Conservation (phyloP, 1,284 basidiomycete genomes). For the Cryptococcus sp. region DNA sequence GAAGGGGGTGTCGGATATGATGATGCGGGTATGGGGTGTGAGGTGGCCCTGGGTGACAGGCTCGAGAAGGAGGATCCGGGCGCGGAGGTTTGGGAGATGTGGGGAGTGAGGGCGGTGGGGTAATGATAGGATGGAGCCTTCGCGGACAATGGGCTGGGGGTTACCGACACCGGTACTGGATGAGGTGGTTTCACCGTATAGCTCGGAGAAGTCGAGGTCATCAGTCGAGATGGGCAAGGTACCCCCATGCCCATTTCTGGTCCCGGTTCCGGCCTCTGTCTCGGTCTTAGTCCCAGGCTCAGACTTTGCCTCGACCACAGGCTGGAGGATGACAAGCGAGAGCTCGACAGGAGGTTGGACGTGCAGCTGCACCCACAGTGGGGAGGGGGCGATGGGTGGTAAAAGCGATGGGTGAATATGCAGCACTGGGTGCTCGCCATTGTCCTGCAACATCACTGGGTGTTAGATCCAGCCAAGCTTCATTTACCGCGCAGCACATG, state of each 20-base stretch:
- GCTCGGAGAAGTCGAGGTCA: conserved; percentile 16
- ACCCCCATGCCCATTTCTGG: not conserved
- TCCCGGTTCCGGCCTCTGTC: too few relatives aligned
- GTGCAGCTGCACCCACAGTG: conserved; percentile 24
- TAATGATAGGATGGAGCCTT: conserved; percentile 15
- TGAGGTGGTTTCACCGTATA: not conserved
- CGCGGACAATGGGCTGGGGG: conserved; percentile 21
- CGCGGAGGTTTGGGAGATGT: not conserved
- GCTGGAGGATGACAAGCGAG: conserved; percentile 40
- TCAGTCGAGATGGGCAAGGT: not conserved
- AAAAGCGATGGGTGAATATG: conserved; percentile 32
- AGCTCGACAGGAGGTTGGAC: conserved; percentile 37
- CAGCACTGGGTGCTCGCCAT: conserved; percentile 4
- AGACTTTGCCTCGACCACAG: conserved; percentile 19
- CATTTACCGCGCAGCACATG: not conserved
- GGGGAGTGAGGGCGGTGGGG: not conserved
- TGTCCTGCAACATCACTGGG: not conserved
- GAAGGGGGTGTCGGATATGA: conserved; percentile 52
- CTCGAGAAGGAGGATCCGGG: conserved; percentile 53
- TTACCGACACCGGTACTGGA: too few relatives aligned
- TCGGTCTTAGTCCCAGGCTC: too few relatives aligned
- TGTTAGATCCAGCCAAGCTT: not conserved
- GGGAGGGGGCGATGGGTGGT: conserved; percentile 29
- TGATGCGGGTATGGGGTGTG: conserved; percentile 56
- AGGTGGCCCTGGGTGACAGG: conserved; percentile 71